Evolutionary conservation across 2,329 filamentous ascomycete genomes (phyloP), one percentile per base, ranked within the genome.

Genomic region (Talaromyces sp.): DNA sequence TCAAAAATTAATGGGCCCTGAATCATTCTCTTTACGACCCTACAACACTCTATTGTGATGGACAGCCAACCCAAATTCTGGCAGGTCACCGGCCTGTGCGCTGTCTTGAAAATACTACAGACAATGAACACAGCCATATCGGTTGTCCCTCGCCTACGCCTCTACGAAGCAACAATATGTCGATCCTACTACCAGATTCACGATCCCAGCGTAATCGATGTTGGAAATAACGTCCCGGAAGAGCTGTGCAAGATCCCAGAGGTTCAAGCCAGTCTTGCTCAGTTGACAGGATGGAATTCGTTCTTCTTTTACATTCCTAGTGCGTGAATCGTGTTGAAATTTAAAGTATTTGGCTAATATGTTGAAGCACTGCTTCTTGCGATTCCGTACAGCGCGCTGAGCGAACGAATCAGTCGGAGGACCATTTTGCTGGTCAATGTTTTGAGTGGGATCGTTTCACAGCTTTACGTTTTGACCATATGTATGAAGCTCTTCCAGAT

Each of bases 271-370:
- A 36, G 39, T 19, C 22, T 59, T 42, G 57, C 47, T 44, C 49
- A 55, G 33, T 59, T 39, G 57, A 33, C 13, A 28, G 36, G 57
- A 13, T 59, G 57, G 57, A 33, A 59, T 54, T 54, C 32, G 42
- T 39, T 36, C 52, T 39, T 51, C 49, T 44, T 25, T n/a, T 25
- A 51, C 57, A 19, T 59, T 11, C 39, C 25, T 8, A 42, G 36
- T 51, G 33, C 17, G 57, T 52, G 15, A 36, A 59, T 15, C 15
- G 17, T 30, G 10, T 4, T 19, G 25, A 19, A 30, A n/a, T 10
- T 52, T 11, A 27, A 10, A 53, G 47, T 42, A 22, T 6, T 17
- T 32, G 9, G 15, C 28, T 28, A 44, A 52, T 25, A 44, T 54
- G 2, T 28, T 27, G 8, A 53, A 53, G 49, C 28, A 30, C 25